Evolutionary conservation across 176 grass and related monocot genomes (phyloP).

Genomic region (Cenchrus purpureus): DNA sequence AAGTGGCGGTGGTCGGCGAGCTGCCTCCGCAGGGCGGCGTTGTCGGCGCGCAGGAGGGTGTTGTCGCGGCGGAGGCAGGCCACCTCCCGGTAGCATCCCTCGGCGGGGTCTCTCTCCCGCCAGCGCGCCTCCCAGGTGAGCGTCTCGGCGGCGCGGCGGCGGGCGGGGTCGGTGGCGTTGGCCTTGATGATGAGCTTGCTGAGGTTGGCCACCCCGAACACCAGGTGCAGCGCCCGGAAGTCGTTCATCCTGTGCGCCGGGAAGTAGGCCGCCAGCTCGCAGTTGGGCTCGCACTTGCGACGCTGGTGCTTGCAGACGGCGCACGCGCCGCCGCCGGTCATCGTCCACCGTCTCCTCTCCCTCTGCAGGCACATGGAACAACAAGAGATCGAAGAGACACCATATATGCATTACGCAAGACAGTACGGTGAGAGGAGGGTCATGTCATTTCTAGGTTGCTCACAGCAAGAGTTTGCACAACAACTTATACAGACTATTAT

Average conservation of each 20-base stretch:
- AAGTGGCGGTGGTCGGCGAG: slow-evolving; percentile 43
- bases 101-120: slow-evolving; percentile 70
- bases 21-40: slow-evolving; percentile 60
- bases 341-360: background rate
- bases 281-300: slow-evolving; percentile 81
- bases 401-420: slow-evolving; percentile 36
- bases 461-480: slow-evolving; percentile 63
- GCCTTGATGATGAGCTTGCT: slow-evolving; percentile 88
- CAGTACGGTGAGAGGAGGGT: slow-evolving; percentile 72
- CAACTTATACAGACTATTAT: background rate
- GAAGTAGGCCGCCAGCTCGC: slow-evolving; percentile 78
- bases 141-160: slow-evolving; percentile 63
- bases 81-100: slow-evolving; percentile 78
- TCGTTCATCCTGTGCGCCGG: slow-evolving; percentile 71
- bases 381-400: too few species aligned
- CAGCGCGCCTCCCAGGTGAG: slow-evolving; percentile 81
- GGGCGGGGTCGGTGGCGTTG: slow-evolving; percentile 59
- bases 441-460: slow-evolving; percentile 62
- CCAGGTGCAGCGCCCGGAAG: slow-evolving; percentile 78
- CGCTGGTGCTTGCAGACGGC: slow-evolving; percentile 87
- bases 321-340: slow-evolving; percentile 68
- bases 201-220: slow-evolving; percentile 77
- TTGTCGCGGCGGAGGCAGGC: slow-evolving; percentile 66
- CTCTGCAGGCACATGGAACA: background rate
- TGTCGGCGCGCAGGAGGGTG: slow-evolving; percentile 62